Conservation (phyloP, 2,329 filamentous ascomycete genomes). For the Alternaria angustiovoidea region DNA sequence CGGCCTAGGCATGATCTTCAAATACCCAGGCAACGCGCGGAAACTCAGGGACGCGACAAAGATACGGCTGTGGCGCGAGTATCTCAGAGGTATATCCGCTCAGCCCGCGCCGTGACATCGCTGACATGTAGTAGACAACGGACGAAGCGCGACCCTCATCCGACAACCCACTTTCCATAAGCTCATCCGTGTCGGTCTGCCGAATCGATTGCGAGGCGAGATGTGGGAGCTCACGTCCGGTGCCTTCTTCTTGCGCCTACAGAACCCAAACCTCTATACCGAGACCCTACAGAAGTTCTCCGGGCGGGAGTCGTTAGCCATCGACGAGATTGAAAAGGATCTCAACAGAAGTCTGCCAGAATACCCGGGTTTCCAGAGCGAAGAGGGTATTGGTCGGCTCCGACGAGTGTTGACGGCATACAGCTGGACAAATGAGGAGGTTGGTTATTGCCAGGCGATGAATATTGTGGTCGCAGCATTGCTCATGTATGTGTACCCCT, state of each 20-base stretch:
- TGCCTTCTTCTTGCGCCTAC: conserved; percentile 85
- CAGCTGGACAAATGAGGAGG: conserved; percentile 94
- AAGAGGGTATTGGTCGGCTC: conserved; percentile 90
- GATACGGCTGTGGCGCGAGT: conserved; percentile 97
- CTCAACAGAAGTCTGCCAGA: conserved; percentile 95
- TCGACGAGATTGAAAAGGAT: conserved; percentile 99
- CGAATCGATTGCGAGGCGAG: conserved; percentile 90
- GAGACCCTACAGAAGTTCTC: conserved; percentile 86
- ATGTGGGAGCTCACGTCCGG: conserved; percentile 96
- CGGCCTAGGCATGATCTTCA: conserved; percentile 89
- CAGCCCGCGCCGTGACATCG: background rate
- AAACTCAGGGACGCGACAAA: conserved; percentile 95
- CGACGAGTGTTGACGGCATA: conserved; percentile 94
- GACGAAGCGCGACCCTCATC: conserved; percentile 88
- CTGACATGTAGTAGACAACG: conserved; percentile 70
- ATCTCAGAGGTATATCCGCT: conserved; percentile 68
- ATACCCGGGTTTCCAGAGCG: conserved; percentile 95
- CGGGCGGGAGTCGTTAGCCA: conserved; percentile 89
- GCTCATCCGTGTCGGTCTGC: conserved; percentile 91
- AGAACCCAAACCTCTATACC: conserved; percentile 82
- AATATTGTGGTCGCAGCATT: conserved; percentile 99
- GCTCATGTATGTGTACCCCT: conserved; percentile 70
- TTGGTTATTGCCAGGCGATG: conserved; percentile 99
- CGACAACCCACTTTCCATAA: conserved; percentile 98
- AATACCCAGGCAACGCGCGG: conserved; percentile 92